These are phyloP conservation scores for Phlyctochytrium bullatum DNA, from an alignment of 192 early-diverging fungal species.

Conservation along the genomic window DNA sequence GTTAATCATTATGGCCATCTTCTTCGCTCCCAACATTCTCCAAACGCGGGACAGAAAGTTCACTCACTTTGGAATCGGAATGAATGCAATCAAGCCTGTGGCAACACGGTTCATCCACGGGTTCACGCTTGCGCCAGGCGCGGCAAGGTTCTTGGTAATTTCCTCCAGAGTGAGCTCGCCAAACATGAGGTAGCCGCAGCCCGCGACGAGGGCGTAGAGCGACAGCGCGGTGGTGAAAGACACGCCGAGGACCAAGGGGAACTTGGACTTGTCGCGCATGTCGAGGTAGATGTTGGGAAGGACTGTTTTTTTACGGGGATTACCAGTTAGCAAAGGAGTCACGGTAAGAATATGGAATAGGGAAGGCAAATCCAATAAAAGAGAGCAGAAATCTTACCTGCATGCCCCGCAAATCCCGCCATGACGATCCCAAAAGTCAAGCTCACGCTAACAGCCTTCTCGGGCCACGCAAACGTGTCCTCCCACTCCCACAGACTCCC, in stretches of 20 bases:
- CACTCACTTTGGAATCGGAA: background rate
- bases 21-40: too few species aligned
- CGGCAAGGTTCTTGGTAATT: background rate
- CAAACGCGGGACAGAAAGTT: background rate
- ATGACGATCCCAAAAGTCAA: background rate
- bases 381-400: background rate
- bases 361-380: background rate
- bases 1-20: too few species aligned
- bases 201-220: constrained; percentile 53
- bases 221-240: constrained; percentile 48
- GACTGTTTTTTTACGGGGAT: constrained; percentile 41
- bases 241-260: constrained; percentile 47
- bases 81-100: background rate
- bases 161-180: constrained; percentile 34
- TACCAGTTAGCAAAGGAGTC: too few species aligned
- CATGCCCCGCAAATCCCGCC: background rate
- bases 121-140: background rate
- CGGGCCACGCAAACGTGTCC: constrained; percentile 56
- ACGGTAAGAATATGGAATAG: too few species aligned
- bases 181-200: constrained; percentile 70
- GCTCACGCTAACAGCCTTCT: background rate
- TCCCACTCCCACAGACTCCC: constrained; percentile 57
- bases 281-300: constrained; percentile 69
- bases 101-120: background rate
- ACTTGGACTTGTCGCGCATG: constrained; percentile 54